Conservation (phyloP, 2,329 filamentous ascomycete species). For the Monosporascus ibericus region DNA sequence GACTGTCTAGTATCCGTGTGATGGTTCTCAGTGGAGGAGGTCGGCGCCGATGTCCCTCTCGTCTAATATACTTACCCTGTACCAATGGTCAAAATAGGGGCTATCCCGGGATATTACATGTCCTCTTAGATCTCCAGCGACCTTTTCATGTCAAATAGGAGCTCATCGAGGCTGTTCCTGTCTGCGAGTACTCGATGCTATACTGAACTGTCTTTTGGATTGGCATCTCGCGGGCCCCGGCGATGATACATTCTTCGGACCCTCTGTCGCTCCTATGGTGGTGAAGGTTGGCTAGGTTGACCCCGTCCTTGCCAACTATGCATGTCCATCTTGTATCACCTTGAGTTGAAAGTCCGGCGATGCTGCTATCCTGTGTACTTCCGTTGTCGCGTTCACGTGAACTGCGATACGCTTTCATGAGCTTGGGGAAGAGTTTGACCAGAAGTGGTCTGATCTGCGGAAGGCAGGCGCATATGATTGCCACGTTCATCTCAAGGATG, state of each 20-base stretch:
- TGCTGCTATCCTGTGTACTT: no score
- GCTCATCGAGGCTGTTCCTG: no score
- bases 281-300: constrained; percentile 12
- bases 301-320: constrained; percentile 8
- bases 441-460: constrained; percentile 26
- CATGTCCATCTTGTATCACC: constrained; percentile 13
- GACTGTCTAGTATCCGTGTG: no score
- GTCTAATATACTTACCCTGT: no score
- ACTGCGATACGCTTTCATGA: constrained; percentile 16
- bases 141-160: no score
- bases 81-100: no score
- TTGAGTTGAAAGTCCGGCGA: not conserved
- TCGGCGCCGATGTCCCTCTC: no score
- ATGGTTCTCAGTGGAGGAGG: no score
- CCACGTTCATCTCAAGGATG: constrained; percentile 32
- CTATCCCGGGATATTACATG: no score
- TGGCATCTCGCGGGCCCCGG: constrained; percentile 8
- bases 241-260: constrained; percentile 14
- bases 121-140: no score
- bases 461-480: constrained; percentile 30
- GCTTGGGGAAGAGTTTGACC: constrained; percentile 20
- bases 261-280: constrained; percentile 5
- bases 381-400: not conserved
- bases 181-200: constrained; percentile 21
- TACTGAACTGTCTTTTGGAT: constrained; percentile 26